Evolutionary conservation across 2,329 filamentous ascomycete species (phyloP), one percentile per base, ranked within the genome.

Genomic region (Aspergillus proliferans): DNA sequence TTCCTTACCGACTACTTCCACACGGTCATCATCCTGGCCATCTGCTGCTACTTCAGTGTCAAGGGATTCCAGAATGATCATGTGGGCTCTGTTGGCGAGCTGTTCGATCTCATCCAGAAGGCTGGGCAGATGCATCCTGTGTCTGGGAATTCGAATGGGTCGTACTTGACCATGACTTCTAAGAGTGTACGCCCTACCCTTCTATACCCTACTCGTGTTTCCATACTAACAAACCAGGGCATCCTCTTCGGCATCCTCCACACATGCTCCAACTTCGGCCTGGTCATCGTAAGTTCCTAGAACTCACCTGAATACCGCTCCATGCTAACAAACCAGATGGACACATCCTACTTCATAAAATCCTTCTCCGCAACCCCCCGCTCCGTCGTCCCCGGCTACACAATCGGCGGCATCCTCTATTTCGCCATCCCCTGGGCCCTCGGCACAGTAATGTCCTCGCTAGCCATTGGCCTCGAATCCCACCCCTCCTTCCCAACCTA

Each of bases 91-190:
- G 64, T 76, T 1, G 70, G 67, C 0, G 66, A 72, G 1, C 65
- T 82, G 2, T 82, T 73, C 39, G 75, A 80, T 4, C 67, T 80
- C 0, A 63, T 82, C 12, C 66, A 74, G 5, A 66, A 71, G 3
- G 74, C 76, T 0, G 72, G 70, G 0, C 58, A 64, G 2, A 64
- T 65, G 0, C 67, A 75, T 34, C 78, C 78, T 0, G 73, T 81
- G 0, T 59, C 65, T 0, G 79, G 78, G 0, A 82, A 82, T 34
- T 63, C 78, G 15, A 60, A 71, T n/a, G 78, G 78, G 0, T 77
- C 76, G 0, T 80, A 78, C 50, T 53, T 82, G 46, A 81, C 80
- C 0, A 78, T 82, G 76, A 78, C 73, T 0, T 79, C 76, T 2
- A 75, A 78, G 48, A 40, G 38, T 40, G 38, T 40, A 40, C 18